Base-by-base conservation (phyloP, 1,284 basidiomycete genomes). In the Kalmanozyma brasiliensis region DNA sequence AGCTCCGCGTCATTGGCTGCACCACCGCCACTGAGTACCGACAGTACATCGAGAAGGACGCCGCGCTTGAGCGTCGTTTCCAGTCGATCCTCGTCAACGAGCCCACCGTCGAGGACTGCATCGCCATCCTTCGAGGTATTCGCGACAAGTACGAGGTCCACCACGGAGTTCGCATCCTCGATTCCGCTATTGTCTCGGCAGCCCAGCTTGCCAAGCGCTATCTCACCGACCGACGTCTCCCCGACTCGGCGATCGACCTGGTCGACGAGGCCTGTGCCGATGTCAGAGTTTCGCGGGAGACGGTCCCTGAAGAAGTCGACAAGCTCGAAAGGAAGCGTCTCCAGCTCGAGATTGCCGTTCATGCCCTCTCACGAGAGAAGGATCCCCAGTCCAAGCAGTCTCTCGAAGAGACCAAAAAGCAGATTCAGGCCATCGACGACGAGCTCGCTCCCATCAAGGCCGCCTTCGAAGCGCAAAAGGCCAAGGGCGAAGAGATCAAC, bases 141-240 rank as follows among this genome's bases (percentile, higher is more conserved):
- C 87, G 91, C 46, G 92, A 93, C 81, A 92, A 88, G 75, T 87
- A 87, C 83, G 86, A 86, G 72, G 74, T 88, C 87, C 78, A 83
- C 56, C 82, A 83, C 58, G 81, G 80, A 38, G 89, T 91, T 5
- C 72, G 91, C 56, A 97, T 98, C 76, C 87, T 91, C 73, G 96
- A 98, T 78, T 88, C 89, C 7, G 90, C 95, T 1, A 86, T 98
- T 51, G 94, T 98, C 68, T 86, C 90, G 22, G 94, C 95, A 4
- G 94, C 94, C 0, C 91, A 90, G 26, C 87, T 98, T 52, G 94
- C 96, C 9, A 92, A 94, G 83, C 92, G 96, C 43, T 98, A 98
- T 80, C 86, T 98, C 51, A 84, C 83, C 30, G 57, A 82, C 83
- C 74, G 76, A 38, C 71, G 73, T 35, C 66, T 79, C 5, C 82